Evolutionary conservation across 2,329 filamentous ascomycete genomes (phyloP).

Genomic region (Curvularia lunata): DNA sequence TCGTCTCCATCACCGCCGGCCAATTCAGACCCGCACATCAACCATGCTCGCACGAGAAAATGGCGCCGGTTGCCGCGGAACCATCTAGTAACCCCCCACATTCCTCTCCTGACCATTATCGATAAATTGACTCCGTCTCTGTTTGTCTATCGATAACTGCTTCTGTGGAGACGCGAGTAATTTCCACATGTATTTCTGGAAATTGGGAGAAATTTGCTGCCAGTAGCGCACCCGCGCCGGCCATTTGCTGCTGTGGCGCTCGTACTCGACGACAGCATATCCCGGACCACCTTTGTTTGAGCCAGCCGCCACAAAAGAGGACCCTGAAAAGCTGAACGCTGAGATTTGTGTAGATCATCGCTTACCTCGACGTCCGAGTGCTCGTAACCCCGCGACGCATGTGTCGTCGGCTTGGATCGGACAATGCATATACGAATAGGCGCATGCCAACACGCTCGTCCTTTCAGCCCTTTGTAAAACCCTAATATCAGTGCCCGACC

Average conservation of each 20-base stretch:
- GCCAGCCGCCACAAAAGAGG: constrained; percentile 17
- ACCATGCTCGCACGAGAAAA: constrained; percentile 1
- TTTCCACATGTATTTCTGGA: constrained; percentile 23
- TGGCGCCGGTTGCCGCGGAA: constrained; percentile 15
- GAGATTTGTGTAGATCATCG: constrained; percentile 25
- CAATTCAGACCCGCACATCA: constrained; percentile 3
- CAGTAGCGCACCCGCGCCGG: constrained; percentile 8
- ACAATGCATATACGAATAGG: not conserved
- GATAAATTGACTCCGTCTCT: constrained; percentile 6
- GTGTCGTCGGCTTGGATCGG: not conserved
- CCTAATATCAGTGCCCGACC: not conserved
- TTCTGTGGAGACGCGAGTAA: constrained; percentile 23
- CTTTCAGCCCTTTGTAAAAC: not conserved
- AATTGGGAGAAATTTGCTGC: constrained; percentile 19
- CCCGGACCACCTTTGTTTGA: constrained; percentile 30
- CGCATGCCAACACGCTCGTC: not conserved
- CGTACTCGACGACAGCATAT: constrained; percentile 19
- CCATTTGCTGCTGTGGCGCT: constrained; percentile 21
- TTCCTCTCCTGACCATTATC: constrained; percentile 31
- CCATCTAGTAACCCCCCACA: constrained; percentile 15
- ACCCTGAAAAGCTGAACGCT: constrained; percentile 26
- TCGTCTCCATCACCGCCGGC: constrained; percentile 5
- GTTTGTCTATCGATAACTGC: constrained; percentile 15
- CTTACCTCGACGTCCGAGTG: constrained; percentile 9
- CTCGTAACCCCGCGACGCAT: constrained; percentile 10